phyloP scores from a whole-genome alignment of 2,329 filamentous ascomycete species.

The Teratosphaeriaceae sp. region DNA sequence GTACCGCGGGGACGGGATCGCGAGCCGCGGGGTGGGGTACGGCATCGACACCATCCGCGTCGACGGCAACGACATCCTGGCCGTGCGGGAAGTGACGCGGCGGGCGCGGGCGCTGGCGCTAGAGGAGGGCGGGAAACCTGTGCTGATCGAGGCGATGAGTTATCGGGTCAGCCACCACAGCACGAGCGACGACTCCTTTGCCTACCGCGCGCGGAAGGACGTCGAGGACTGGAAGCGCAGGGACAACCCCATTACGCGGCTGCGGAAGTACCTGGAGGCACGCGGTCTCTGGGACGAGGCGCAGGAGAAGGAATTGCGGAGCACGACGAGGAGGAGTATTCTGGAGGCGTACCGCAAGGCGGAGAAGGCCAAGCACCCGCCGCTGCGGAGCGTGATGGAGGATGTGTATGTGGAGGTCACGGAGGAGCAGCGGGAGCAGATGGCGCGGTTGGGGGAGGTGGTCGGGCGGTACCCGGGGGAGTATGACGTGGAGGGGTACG shows the following conservation, averaged over 20 bases:
- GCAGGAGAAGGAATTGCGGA: conserved; percentile 67
- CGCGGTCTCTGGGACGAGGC: conserved; percentile 78
- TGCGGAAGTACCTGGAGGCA: conserved; percentile 86
- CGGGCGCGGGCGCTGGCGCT: conserved; percentile 73
- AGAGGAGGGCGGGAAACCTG: conserved; percentile 68
- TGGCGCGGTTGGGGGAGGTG: conserved; percentile 66
- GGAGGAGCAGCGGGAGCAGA: conserved; percentile 69
- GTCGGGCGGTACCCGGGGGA: conserved; percentile 83
- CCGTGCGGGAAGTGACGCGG: conserved; percentile 72
- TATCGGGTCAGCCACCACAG: conserved; percentile 98
- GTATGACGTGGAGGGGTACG: conserved; percentile 74
- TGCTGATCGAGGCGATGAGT: conserved; percentile 92
- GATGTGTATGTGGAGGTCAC: conserved; percentile 88
- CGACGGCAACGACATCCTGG: conserved; percentile 92
- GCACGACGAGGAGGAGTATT: conserved; percentile 63
- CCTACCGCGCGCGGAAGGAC: conserved; percentile 86
- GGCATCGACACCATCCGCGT: conserved; percentile 91
- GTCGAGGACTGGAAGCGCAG: conserved; percentile 91
- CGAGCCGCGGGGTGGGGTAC: conserved; percentile 78
- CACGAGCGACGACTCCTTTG: conserved; percentile 94
- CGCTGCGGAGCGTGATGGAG: conserved; percentile 67
- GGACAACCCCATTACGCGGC: conserved; percentile 78
- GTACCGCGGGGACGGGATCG: conserved; percentile 86
- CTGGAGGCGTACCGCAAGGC: conserved; percentile 78
- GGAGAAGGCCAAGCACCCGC: conserved; percentile 73